Percentiles rank a stretch among this genome's conserved stretches.
Evolutionary conservation across 495 filamentous ascomycete genomes (phyloP).

Genomic region (Sabuloglossum arenarium): DNA sequence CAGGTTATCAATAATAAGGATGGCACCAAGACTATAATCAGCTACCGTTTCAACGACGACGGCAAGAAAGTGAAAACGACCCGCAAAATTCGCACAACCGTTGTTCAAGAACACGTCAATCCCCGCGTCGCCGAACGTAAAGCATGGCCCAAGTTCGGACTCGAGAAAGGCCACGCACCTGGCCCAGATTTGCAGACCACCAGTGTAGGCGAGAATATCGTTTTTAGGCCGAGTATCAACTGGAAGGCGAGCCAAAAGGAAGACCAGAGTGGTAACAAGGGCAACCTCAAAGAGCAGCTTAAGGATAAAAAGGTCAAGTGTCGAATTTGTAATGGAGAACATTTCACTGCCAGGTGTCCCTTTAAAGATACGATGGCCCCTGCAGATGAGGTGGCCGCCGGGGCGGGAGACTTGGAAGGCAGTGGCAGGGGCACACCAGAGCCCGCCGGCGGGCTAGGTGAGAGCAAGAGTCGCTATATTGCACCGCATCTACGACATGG

Average conservation of each 20-base stretch:
- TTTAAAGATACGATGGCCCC: constrained; percentile 70
- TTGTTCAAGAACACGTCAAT: constrained; percentile 81
- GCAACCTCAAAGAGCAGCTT: constrained; percentile 67
- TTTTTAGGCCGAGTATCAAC: constrained; percentile 73
- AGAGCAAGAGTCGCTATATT: constrained; percentile 64
- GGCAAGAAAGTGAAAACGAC: constrained; percentile 93
- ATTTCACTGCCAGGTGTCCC: constrained; percentile 92
- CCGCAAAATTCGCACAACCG: constrained; percentile 74
- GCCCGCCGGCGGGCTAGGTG: constrained; percentile 25
- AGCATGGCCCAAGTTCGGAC: constrained; percentile 79
- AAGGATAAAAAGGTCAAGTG: constrained; percentile 99
- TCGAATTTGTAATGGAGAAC: constrained; percentile 93
- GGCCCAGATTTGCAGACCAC: constrained; percentile 71
- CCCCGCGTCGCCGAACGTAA: constrained; percentile 88
- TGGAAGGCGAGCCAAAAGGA: constrained; percentile 80
- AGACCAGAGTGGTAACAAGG: constrained; percentile 45
- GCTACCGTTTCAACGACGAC: constrained; percentile 77
- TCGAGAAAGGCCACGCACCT: constrained; percentile 47
- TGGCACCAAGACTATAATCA: constrained; percentile 85
- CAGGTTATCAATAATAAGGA: constrained; percentile 89
- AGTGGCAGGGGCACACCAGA: constrained; percentile 27
- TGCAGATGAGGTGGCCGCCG: constrained; percentile 34
- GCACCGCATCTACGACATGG: constrained; percentile 77
- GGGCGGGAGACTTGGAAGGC: constrained; percentile 26
- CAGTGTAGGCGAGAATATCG: constrained; percentile 87